Evolutionary conservation across 306 rosid genomes (phyloP).

Genomic region (Senna tora): DNA sequence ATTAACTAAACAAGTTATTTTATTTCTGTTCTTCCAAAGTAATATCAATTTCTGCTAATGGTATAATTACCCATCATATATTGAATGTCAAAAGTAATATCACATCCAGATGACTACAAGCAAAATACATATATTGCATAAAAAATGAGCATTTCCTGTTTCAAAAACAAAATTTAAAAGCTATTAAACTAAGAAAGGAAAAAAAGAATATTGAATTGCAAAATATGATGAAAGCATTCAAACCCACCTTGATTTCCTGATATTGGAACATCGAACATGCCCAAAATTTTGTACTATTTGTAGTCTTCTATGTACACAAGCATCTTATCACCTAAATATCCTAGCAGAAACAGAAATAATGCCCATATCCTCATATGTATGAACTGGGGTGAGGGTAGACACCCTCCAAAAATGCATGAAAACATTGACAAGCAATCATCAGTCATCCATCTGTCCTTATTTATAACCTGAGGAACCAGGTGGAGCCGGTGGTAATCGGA

Average conservation of each 20-base stretch:
- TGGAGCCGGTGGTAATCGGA: slow-evolving; percentile 61
- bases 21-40: too few relatives aligned
- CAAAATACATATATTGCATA: not conserved
- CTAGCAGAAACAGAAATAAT: slow-evolving; percentile 31
- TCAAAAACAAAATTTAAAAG: not conserved
- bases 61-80: not conserved
- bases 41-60: too few relatives aligned
- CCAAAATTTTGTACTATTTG: slow-evolving; percentile 41
- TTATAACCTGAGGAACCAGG: slow-evolving; percentile 54
- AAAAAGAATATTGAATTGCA: slow-evolving; percentile 18
- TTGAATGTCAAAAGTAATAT: not conserved
- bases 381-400: slow-evolving; percentile 40
- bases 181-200: not conserved
- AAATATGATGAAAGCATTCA: slow-evolving; percentile 2
- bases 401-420: slow-evolving; percentile 56
- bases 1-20: too few relatives aligned
- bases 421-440: slow-evolving; percentile 40
- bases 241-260: slow-evolving; percentile 2
- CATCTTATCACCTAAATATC: slow-evolving; percentile 42
- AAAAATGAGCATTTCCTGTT: not conserved
- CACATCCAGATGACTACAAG: not conserved
- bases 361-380: slow-evolving; percentile 33
- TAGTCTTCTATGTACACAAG: slow-evolving; percentile 59
- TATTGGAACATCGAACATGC: slow-evolving; percentile 7
- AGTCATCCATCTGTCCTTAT: slow-evolving; percentile 45